phyloP scores from a whole-genome alignment of 2,329 filamentous ascomycete genomes.

The Paecilomyces fulvus region DNA sequence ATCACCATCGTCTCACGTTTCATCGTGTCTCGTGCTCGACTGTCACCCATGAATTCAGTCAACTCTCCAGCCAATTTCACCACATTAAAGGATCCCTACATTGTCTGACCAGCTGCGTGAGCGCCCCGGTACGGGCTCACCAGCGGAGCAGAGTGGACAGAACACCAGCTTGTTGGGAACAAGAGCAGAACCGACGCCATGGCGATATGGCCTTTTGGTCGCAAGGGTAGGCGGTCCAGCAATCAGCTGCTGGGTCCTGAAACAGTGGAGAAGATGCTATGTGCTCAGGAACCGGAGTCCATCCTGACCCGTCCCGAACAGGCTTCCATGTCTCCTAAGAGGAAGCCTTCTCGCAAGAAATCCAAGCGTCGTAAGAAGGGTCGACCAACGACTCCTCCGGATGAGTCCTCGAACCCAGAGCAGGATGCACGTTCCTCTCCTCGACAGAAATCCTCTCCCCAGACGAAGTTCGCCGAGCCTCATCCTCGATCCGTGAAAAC shows the following conservation, averaged over 20 bases:
- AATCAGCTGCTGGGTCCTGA: conserved; percentile 48
- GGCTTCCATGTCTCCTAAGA: conserved; percentile 12
- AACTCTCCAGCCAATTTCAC: not conserved
- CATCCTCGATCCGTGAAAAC: not conserved
- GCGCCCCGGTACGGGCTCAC: not conserved
- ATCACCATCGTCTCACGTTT: not conserved
- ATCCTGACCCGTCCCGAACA: conserved; percentile 1
- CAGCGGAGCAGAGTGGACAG: not conserved
- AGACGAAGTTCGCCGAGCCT: not conserved
- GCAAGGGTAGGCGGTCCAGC: conserved; percentile 60
- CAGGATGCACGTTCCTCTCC: conserved; percentile 7
- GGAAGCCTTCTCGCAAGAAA: conserved; percentile 25
- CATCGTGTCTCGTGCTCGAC: not conserved
- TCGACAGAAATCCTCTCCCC: conserved; percentile 8
- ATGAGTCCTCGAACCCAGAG: conserved; percentile 10
- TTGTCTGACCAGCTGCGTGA: conserved; percentile 1
- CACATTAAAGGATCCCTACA: not conserved
- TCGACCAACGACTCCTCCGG: conserved; percentile 16
- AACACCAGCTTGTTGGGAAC: not conserved
- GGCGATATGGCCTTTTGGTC: conserved; percentile 78
- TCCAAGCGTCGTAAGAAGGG: conserved; percentile 27
- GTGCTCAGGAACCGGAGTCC: conserved; percentile 22
- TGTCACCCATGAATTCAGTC: conserved; percentile 1
- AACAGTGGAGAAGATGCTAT: conserved; percentile 25
- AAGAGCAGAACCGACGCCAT: conserved; percentile 37